Conservation (phyloP, 805 yeast genomes). For the Candida khao-thaluensis region DNA sequence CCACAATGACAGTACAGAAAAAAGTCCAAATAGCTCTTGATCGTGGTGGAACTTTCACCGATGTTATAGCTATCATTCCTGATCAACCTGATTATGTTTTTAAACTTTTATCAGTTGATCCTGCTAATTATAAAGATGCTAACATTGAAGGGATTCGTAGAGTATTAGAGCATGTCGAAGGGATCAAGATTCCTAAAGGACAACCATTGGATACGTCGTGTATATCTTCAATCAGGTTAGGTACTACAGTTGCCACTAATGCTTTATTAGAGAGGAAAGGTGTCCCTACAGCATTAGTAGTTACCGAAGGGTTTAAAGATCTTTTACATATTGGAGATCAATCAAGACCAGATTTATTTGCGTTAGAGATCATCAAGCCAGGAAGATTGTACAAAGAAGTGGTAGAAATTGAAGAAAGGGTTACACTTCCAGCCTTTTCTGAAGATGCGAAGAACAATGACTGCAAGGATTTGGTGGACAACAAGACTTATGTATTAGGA, state of each 20-base stretch:
- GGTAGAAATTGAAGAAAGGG: constrained; percentile 82
- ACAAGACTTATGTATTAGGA: constrained; percentile 31
- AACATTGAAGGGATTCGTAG: constrained; percentile 87
- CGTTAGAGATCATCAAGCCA: constrained; percentile 66
- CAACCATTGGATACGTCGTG: constrained; percentile 41
- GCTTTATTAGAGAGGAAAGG: constrained; percentile 90
- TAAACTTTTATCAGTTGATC: constrained; percentile 81
- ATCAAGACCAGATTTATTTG: constrained; percentile 84
- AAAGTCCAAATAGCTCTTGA: constrained; percentile 19
- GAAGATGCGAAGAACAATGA: constrained; percentile 46
- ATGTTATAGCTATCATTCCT: constrained; percentile 47
- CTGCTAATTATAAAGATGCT: constrained; percentile 79
- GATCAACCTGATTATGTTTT: constrained; percentile 58
- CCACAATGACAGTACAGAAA: constrained; percentile 7
- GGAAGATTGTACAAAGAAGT: constrained; percentile 70
- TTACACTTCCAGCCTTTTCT: constrained; percentile 66
- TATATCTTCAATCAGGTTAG: constrained; percentile 74
- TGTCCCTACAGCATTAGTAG: constrained; percentile 74
- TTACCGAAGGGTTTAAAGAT: constrained; percentile 85
- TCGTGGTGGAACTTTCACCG: constrained; percentile 86
- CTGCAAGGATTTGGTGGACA: constrained; percentile 11
- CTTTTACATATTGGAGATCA: constrained; percentile 81
- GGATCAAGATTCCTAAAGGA: constrained; percentile 50
- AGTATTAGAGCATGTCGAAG: constrained; percentile 57
- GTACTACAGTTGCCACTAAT: constrained; percentile 92